Percentiles rank a stretch among this genome's conserved stretches.
Evolutionary conservation across 805 yeast species (phyloP).

Genomic region (Nakazawaea siamensis): DNA sequence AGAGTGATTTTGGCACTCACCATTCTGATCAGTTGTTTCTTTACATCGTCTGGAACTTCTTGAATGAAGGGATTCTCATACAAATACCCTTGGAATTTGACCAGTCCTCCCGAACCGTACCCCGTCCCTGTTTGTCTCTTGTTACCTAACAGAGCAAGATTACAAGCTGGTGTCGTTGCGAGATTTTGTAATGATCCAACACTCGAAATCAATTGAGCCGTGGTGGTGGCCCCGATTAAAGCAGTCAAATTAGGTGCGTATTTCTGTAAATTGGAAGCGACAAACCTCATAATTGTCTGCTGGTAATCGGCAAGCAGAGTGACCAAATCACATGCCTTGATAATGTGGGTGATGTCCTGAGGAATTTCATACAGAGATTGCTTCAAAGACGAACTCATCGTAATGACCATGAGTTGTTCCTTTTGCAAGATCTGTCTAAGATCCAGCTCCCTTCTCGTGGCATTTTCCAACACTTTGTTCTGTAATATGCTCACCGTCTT

Average conservation of each 20-base stretch:
- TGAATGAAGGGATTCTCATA: constrained; percentile 54
- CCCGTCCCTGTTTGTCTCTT: constrained; percentile 35
- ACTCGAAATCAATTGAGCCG: constrained; percentile 64
- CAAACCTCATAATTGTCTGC: constrained; percentile 37
- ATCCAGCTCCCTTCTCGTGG: constrained; percentile 19
- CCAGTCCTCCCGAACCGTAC: constrained; percentile 30
- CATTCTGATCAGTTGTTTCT: constrained; percentile 68
- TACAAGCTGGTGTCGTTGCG: constrained; percentile 72
- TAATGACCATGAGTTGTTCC: constrained; percentile 63
- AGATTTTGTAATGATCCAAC: constrained; percentile 64
- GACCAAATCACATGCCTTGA: constrained; percentile 39
- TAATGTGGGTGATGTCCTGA: constrained; percentile 18
- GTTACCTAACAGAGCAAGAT: constrained; percentile 70
- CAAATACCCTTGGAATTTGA: constrained; percentile 62
- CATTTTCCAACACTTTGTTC: constrained; percentile 27
- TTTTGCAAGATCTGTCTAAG: constrained; percentile 38
- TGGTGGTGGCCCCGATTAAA: constrained; percentile 61
- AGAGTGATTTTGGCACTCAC: constrained; percentile 71
- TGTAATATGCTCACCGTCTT: constrained; percentile 42
- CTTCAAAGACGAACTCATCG: constrained; percentile 61
- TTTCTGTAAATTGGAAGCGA: constrained; percentile 44
- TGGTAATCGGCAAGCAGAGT: constrained; percentile 35
- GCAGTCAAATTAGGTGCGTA: constrained; percentile 78
- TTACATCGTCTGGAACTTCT: constrained; percentile 45
- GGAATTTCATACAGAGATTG: constrained; percentile 22